Base-by-base conservation (phyloP, 2,329 filamentous ascomycete species). In the Neofusicoccum ribis region DNA sequence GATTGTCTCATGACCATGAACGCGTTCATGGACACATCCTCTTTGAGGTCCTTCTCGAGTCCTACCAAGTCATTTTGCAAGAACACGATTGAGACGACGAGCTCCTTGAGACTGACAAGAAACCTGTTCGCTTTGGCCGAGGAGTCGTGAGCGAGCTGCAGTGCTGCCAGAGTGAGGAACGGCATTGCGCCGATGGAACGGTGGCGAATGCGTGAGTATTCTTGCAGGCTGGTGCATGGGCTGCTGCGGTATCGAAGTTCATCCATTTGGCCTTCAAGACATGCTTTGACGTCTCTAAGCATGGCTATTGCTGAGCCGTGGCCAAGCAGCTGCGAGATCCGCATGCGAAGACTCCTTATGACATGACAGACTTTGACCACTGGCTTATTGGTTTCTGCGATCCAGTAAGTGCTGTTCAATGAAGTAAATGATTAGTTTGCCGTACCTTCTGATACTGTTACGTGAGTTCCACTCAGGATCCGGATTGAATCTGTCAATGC, bases 51-150 rank as follows among this genome's bases (percentile, higher is more conserved):
- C 46, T 63, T 67, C 50, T 63, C 49, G 11, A 67, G 34, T 1
- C 67, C 67, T 20, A 68, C 50, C 34, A 68, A 51, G 37, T 68
- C 65, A 43, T 67, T 67, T 52, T 67, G 65, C n/a, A 68, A 51
- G 15, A 50, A 59, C 20, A 68, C 65, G 5, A 63, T 58, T 5
- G 65, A 31, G 4, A 23, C 54, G 41, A 68, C 65, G 31, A 54
- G 46, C n/a, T 34, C 43, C 41, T 61, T 39, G 2, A 68, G 27
- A 3, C 20, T 8, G 15, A 8, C 34, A 27, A 34, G 34, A 14
- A 39, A 17, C 50, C 15, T 52, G 11, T 14, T 17, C 14, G n/a
- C 14, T 17, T 8, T 46, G n/a, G 12, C 9, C 14, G 43, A 17
- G 17, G 17, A 17, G 4, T 37, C 17, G 11, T 15, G 15, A 3